Conservation (phyloP, 768 basidiomycete genomes). For the Leccinum incarnatum region DNA sequence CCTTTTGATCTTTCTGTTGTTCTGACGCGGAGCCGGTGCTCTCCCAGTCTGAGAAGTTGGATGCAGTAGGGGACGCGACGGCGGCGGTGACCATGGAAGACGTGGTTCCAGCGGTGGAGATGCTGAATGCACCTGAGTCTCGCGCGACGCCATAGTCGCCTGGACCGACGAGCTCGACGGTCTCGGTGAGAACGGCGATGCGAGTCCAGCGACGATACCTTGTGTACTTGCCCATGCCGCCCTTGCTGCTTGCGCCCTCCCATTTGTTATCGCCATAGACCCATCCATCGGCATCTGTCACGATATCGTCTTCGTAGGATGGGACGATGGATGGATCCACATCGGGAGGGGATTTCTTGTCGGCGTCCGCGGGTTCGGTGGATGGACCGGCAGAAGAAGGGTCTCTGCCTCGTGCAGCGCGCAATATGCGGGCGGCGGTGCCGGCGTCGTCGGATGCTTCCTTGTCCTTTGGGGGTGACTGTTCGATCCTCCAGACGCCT, state of each 20-base stretch:
- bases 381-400: slow-evolving; percentile 10
- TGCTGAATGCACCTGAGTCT: slow-evolving; percentile 23
- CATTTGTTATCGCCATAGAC: slow-evolving; percentile 95
- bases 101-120: slow-evolving; percentile 12
- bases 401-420: slow-evolving; percentile 52
- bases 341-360: slow-evolving; percentile 22
- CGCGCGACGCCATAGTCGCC: slow-evolving; percentile 32
- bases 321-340: slow-evolving; percentile 31
- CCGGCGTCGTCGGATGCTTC: slow-evolving; percentile 44
- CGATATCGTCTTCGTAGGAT: slow-evolving; percentile 46
- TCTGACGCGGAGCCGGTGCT: slow-evolving; percentile 27
- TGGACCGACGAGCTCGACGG: slow-evolving; percentile 52
- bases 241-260: slow-evolving; percentile 72
- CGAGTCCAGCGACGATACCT: slow-evolving; percentile 85
- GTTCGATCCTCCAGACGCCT: slow-evolving; percentile 53
- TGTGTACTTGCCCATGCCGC: slow-evolving; percentile 92
- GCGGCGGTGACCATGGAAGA: slow-evolving; percentile 27
- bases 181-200: slow-evolving; percentile 74
- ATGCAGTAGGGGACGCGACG: slow-evolving; percentile 27
- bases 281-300: slow-evolving; percentile 89
- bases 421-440: slow-evolving; percentile 44
- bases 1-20: slow-evolving; percentile 18
- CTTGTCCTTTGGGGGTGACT: slow-evolving; percentile 50
- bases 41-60: slow-evolving; percentile 30
- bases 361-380: slow-evolving; percentile 22